Evolutionary conservation across 352 stramenopile genomes (phyloP), one percentile per base, ranked within the genome.

Genomic region (Phytophthora constricta): DNA sequence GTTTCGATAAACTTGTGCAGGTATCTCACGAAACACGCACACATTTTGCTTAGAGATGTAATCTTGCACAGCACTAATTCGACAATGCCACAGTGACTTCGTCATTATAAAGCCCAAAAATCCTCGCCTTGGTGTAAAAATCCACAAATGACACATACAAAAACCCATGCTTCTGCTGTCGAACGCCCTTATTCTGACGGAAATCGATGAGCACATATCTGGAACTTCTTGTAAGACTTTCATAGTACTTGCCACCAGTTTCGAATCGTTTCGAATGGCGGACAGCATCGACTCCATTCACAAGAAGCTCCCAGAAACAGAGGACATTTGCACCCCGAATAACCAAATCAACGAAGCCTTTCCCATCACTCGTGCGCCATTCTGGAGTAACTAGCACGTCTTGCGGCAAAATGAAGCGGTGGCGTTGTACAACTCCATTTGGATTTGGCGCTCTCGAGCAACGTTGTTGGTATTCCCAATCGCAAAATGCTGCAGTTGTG

Each of bases 391-490:
- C 57, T 16, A 62, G 16, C 22, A 72, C 56, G 56, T 52, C 39
- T 51, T 22, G 22, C 41, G 37, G 22, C 49, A 62, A 5, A 49
- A 66, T 33, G 57, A 62, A 16, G 45, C 31, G 37, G 49, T 72
- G 43, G 56, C 64, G 4, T 26, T 42, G 31, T 68, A 67, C 52
- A 72, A 31, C 41, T 72, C 47, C 48, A 62, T 62, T 62, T 68
- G 64, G 64, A 72, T 72, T 26, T 68, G 65, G 27, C 52, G 58
- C 37, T 72, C 58, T 72, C 58, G 65, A 63, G 31, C 57, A 64
- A 59, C 27, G 26, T n/a, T 58, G 10, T 25, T 68, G 23, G 28
- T 64, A 26, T 68, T 72, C 54, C 25, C 51, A 59, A 17, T 34
- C n/a, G 58, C 65, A 68, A 72, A 63, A 49, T 58, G 41, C 3